Base-by-base conservation (phyloP, 2,329 filamentous ascomycete species). In the Pseudonectria foliicola region DNA sequence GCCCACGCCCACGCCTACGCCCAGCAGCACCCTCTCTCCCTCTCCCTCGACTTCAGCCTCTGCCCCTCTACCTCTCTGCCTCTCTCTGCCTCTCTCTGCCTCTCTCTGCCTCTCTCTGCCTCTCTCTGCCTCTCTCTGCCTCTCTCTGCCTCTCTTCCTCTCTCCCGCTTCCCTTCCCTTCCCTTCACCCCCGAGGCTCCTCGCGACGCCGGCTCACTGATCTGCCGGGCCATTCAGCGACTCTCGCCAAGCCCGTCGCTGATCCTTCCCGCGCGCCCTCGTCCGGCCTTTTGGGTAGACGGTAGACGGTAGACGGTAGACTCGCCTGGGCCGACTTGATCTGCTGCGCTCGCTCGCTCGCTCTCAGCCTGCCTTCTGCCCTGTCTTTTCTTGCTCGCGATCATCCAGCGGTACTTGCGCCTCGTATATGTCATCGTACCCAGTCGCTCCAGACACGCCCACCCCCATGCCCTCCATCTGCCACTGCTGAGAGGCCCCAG, bases 381-480 rank as follows among this genome's bases (percentile, higher is more conserved):
- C 39, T 46, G 31, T 42, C 43, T 29, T 34, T 36, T 36, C 27
- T 40, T 46, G 42, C 45, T 40, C 38, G 46, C 49, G 42, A 43
- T 38, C 26, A 48, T 39, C 40, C 40, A 34, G 40, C 42, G 39
- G 49, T 47, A 49, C 49, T 49, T 12, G 25, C n/a, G 27, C 27
- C 13, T 49, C 45, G 36, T 52, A 48, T 40, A 49, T 52, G 45
- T 41, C 51, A 52, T 52, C 49, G 34, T 53, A 50, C 48, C 49
- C 39, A 50, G 46, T 52, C 41, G 42, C 52, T 53, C 50, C 39
- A 49, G 50, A 49, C 50, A 50, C 48, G 38, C 50, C 53, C 49
- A 45, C 48, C 50, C 52, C 52, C 53, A 54, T 54, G 47, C 50
- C 32, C 35, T 45, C 39, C 47, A 41, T 53, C 50, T 46, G 44